phyloP scores from a whole-genome alignment of 163 green algal species.

The Chlorella variabilis region DNA sequence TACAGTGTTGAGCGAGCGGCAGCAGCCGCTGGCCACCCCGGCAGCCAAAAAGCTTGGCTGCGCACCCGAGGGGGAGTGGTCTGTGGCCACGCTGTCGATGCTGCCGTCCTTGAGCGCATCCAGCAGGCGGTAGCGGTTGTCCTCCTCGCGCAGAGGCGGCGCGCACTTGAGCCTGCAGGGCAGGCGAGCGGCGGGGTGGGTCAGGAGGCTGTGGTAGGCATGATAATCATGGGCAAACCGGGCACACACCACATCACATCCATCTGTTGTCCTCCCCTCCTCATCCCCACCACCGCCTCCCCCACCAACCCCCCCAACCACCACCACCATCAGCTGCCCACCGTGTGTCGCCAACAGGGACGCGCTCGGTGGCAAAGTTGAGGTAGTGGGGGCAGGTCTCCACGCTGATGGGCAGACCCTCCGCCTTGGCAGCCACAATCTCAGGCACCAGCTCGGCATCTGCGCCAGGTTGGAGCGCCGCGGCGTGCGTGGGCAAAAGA shows the following conservation, averaged over 20 bases:
- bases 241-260: too few species aligned
- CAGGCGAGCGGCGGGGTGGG: conserved; percentile 42
- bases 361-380: conserved; percentile 77
- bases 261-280: too few species aligned
- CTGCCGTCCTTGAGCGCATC: conserved; percentile 60
- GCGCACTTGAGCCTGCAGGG: conserved; percentile 83
- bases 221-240: too few species aligned
- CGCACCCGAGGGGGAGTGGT: conserved; percentile 92
- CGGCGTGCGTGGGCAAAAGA: too few species aligned
- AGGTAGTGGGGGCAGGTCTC: conserved; percentile 97
- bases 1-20: too few species aligned
- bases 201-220: neutral
- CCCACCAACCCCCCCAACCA: neutral
- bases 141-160: conserved; percentile 69
- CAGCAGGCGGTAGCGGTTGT: conserved; percentile 73
- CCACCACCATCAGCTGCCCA: neutral
- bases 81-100: conserved; percentile 80
- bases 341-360: conserved; percentile 75
- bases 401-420: conserved; percentile 79
- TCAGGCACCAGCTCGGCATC: conserved; percentile 56
- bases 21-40: too few species aligned
- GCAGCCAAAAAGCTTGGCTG: too few species aligned
- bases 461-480: neutral
- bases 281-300: too few species aligned
- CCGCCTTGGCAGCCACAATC: conserved; percentile 49